Conservation (phyloP, 345 rosid genomes). For the Carallia pectinifolia region DNA sequence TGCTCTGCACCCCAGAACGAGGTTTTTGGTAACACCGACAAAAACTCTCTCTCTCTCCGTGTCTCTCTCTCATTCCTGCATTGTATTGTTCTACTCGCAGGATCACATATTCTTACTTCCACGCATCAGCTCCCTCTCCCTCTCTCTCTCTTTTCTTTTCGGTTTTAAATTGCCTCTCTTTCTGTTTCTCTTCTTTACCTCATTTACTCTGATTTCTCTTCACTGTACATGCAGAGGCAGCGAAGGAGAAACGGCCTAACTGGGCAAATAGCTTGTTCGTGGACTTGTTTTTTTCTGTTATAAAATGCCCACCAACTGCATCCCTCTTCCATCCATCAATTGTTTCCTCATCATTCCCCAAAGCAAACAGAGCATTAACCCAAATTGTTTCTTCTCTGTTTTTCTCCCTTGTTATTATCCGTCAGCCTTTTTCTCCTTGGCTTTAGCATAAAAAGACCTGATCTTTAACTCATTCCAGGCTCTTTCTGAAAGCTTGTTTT, state of each 20-base stretch:
- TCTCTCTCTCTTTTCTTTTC: constrained; percentile 14
- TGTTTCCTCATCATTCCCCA: constrained; percentile 33
- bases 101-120: constrained; percentile 45
- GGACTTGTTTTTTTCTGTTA: constrained; percentile 17
- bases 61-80: constrained; percentile 31
- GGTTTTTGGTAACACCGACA: constrained; percentile 20
- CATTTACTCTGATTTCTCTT: constrained; percentile 22
- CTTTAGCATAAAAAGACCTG: constrained; percentile 2
- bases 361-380: constrained; percentile 20
- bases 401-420: constrained; percentile 8
- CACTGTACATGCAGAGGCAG: constrained; percentile 12
- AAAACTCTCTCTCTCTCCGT: constrained; percentile 21
- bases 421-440: not conserved
- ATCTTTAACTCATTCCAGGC: constrained; percentile 8
- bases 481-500: constrained; percentile 9
- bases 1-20: constrained; percentile 43
- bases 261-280: constrained; percentile 25
- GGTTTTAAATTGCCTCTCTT: constrained; percentile 24
- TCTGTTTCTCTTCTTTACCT: constrained; percentile 14
- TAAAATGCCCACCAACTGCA: constrained; percentile 35
- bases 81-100: constrained; percentile 52
- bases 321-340: constrained; percentile 25
- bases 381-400: constrained; percentile 17
- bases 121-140: constrained; percentile 31
- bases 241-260: not conserved